Conservation (phyloP, 73 alveolate species). For the Paramecium bursaria region DNA sequence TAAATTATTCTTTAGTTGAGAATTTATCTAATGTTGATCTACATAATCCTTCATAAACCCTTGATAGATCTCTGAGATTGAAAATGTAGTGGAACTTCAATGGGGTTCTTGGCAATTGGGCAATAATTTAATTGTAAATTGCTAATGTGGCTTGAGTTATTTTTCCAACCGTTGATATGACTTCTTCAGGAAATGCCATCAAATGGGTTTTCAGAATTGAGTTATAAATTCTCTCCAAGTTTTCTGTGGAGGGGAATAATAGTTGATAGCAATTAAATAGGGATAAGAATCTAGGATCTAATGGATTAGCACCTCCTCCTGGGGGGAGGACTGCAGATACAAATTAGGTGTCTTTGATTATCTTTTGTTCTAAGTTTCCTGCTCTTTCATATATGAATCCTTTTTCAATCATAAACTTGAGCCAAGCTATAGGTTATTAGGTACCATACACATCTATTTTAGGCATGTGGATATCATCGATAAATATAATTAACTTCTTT, state of each 20-base stretch:
- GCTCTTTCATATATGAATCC: constrained; percentile 92
- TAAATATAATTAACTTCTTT: constrained; percentile 93
- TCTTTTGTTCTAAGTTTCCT: constrained; percentile 92
- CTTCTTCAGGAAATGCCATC: constrained; percentile 92
- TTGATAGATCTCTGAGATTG: constrained; percentile 96
- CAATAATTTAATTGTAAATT: constrained; percentile 84
- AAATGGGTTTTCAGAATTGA: constrained; percentile 91
- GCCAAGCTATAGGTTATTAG: constrained; percentile 97
- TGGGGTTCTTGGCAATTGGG: constrained; percentile 97
- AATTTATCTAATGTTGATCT: constrained; percentile 92
- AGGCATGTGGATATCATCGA: constrained; percentile 99
- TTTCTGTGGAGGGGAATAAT: constrained; percentile 89
- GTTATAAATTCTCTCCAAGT: constrained; percentile 93
- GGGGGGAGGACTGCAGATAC: constrained; percentile 99
- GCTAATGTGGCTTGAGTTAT: constrained; percentile 79
- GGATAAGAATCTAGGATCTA: constrained; percentile 98
- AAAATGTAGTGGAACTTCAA: constrained; percentile 99
- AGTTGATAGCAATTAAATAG: constrained; percentile 91
- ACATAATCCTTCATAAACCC: constrained; percentile 98
- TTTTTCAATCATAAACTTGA: constrained; percentile 96
- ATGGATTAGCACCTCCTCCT: constrained; percentile 98
- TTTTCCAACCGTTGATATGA: constrained; percentile 73
- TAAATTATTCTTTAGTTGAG: constrained; percentile 87
- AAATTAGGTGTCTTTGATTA: constrained; percentile 96
- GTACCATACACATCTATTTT: constrained; percentile 97